phyloP scores from a whole-genome alignment of 2,329 filamentous ascomycete genomes.

The Lecanicillium sp. region DNA sequence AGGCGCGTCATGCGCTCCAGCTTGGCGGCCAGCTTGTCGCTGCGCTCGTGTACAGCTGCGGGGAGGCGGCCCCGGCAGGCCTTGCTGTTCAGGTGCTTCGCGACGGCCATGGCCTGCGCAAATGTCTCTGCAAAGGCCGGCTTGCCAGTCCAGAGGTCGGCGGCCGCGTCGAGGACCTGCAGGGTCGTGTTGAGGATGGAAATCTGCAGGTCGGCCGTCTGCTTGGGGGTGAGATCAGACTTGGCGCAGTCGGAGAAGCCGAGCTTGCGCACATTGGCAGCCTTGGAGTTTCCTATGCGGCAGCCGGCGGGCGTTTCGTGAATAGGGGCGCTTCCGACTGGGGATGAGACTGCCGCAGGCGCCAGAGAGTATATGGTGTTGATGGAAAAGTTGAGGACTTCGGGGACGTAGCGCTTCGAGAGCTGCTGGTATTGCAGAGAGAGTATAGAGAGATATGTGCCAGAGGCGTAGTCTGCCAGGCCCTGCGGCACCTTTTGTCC shows the following conservation, averaged over 20 bases:
- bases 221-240: slow-evolving; percentile 22
- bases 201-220: slow-evolving; percentile 37
- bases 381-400: slow-evolving; percentile 73
- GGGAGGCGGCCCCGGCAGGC: slow-evolving; percentile 44
- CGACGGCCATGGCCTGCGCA: slow-evolving; percentile 48
- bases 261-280: slow-evolving; percentile 41
- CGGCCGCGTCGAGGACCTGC: slow-evolving; percentile 58
- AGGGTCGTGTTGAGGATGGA: slow-evolving; percentile 56
- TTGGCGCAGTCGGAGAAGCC: slow-evolving; percentile 49
- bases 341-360: slow-evolving; percentile 40
- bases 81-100: slow-evolving; percentile 54
- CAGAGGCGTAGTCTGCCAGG: slow-evolving; percentile 61
- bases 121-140: slow-evolving; percentile 75
- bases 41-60: slow-evolving; percentile 27
- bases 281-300: slow-evolving; percentile 38
- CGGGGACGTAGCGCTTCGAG: slow-evolving; percentile 82
- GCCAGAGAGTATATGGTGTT: slow-evolving; percentile 64
- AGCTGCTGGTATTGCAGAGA: slow-evolving; percentile 75
- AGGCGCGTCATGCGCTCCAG: slow-evolving; percentile 49
- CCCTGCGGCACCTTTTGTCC: slow-evolving; percentile 64
- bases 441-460: slow-evolving; percentile 72
- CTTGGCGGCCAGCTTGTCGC: slow-evolving; percentile 35
- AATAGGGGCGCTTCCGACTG: slow-evolving; percentile 51
- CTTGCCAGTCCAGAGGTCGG: slow-evolving; percentile 66
- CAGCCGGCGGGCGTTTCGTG: slow-evolving; percentile 46